A percentile compares a stretch with the other conserved stretches of the same genome.
These are phyloP conservation scores for Lactuca saligna DNA, from an alignment of 129 eudicot genomes.

Conservation along the genomic window DNA sequence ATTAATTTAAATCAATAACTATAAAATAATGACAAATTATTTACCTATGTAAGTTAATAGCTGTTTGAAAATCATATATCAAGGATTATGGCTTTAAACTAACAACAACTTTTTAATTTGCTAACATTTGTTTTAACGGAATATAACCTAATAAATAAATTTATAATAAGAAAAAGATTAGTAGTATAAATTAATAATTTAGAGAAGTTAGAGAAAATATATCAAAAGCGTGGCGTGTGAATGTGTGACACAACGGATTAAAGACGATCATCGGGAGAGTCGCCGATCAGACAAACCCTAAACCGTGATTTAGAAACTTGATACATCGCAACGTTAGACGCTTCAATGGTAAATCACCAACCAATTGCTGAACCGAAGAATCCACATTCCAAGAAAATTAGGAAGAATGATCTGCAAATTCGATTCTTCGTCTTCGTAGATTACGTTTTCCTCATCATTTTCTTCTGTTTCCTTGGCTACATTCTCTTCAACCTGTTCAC, in stretches of 20 bases:
- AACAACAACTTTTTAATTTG: too few species aligned
- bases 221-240: too few species aligned
- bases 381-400: neutral
- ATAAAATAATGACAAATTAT: too few species aligned
- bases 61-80: too few species aligned
- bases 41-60: too few species aligned
- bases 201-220: too few species aligned
- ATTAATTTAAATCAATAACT: too few species aligned
- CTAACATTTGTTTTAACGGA: too few species aligned
- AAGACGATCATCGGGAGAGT: neutral
- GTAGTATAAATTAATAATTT: too few species aligned
- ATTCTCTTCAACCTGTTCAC: neutral
- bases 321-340: neutral
- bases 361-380: neutral
- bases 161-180: too few species aligned
- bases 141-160: too few species aligned
- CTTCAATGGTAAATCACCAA: neutral
- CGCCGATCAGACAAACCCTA: neutral
- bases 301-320: neutral
- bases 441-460: neutral
- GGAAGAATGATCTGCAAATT: slow-evolving; percentile 12
- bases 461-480: neutral
- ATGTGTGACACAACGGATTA: neutral
- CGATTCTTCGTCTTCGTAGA: neutral
- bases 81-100: too few species aligned